Evolutionary conservation across 2,329 filamentous ascomycete species (phyloP).

Genomic region (Aspergillus texensis): DNA sequence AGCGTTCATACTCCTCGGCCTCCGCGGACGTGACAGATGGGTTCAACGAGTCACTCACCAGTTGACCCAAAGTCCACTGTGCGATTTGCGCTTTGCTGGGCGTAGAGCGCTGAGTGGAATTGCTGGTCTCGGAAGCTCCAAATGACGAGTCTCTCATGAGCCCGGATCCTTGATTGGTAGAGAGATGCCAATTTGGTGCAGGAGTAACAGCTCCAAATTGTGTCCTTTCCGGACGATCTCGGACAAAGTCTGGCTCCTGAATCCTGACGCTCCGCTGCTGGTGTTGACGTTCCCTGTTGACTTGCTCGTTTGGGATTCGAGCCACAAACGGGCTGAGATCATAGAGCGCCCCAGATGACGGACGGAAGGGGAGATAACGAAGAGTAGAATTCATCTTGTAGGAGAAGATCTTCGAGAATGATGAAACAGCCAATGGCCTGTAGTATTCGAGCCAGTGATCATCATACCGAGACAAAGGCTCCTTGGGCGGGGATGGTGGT

Average conservation of each 20-base stretch:
- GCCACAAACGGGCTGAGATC: constrained; percentile 88
- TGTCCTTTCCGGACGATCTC: constrained; percentile 44
- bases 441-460: constrained; percentile 99
- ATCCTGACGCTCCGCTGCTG: constrained; percentile 64
- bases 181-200: constrained; percentile 7
- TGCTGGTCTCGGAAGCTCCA: constrained; percentile 26
- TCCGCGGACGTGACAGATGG: constrained; percentile 78
- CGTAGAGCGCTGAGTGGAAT: constrained; percentile 39
- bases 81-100: constrained; percentile 77
- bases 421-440: constrained; percentile 81
- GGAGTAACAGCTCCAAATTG: not conserved
- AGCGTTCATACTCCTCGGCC: constrained; percentile 82
- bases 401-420: constrained; percentile 87
- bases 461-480: constrained; percentile 64
- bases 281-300: constrained; percentile 60
- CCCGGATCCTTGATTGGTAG: constrained; percentile 44
- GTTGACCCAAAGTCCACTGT: constrained; percentile 85
- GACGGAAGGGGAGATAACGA: constrained; percentile 76
- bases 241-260: constrained; percentile 58
- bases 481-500: constrained; percentile 32
- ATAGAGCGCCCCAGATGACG: constrained; percentile 68
- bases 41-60: constrained; percentile 82
- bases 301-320: constrained; percentile 60
- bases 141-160: constrained; percentile 58
- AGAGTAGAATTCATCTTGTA: constrained; percentile 90